phyloP scores from a whole-genome alignment of 139 green algal species.

The Spirogloea muscicola region DNA sequence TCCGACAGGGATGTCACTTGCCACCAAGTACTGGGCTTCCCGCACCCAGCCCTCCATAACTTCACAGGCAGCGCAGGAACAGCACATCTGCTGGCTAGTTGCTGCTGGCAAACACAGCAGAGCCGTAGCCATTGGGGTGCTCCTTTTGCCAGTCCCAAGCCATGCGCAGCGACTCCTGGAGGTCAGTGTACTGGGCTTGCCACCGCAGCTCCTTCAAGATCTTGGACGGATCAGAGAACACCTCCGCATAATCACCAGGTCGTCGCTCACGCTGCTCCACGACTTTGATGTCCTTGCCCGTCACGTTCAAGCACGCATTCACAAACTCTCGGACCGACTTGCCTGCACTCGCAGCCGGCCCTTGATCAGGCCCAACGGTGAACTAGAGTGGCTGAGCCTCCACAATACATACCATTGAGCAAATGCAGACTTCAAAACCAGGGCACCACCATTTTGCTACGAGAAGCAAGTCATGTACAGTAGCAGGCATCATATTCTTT shows the following conservation, averaged over 20 bases:
- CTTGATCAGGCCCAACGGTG: background rate
- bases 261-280: slow-evolving; percentile 43
- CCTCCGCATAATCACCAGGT: slow-evolving; percentile 57
- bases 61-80: too few species aligned
- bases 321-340: slow-evolving; percentile 55
- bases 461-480: background rate
- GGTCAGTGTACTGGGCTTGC: slow-evolving; percentile 52
- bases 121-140: slow-evolving; percentile 34
- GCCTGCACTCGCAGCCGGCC: slow-evolving; percentile 11
- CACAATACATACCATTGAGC: too few species aligned
- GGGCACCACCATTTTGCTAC: background rate
- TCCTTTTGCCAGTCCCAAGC: slow-evolving; percentile 36
- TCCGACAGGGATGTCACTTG: too few species aligned
- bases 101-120: background rate
- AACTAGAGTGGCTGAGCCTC: too few species aligned
- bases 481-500: slow-evolving; percentile 2
- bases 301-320: slow-evolving; percentile 55
- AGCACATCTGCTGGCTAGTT: too few species aligned
- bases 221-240: slow-evolving; percentile 54
- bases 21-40: too few species aligned
- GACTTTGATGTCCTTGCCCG: slow-evolving; percentile 48
- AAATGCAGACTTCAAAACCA: too few species aligned
- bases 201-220: slow-evolving; percentile 55
- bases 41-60: too few species aligned
- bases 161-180: slow-evolving; percentile 38